These are phyloP conservation scores for Byssochlamys sp. DNA, from an alignment of 2,329 filamentous ascomycete species.

Conservation along the genomic window DNA sequence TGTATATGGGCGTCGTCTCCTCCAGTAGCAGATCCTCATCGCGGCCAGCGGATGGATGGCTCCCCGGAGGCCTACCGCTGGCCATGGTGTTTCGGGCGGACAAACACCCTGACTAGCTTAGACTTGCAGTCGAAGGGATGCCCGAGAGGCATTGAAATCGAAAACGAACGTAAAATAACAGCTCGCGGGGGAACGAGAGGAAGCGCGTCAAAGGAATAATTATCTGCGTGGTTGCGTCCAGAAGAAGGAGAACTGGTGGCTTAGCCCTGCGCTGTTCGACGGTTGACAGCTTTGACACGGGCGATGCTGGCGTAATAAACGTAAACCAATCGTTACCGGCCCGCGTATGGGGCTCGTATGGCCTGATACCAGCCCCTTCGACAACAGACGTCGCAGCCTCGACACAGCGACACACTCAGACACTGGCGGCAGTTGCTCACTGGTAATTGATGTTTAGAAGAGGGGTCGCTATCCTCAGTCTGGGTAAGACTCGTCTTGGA, in stretches of 20 bases:
- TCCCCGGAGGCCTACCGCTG: conserved; percentile 46
- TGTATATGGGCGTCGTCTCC: conserved; percentile 47
- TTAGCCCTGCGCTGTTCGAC: neutral
- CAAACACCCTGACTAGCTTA: conserved; percentile 24
- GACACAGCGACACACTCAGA: neutral
- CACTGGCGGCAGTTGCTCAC: neutral
- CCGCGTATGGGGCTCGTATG: neutral
- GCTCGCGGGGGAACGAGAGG: conserved; percentile 1
- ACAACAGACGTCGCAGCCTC: neutral
- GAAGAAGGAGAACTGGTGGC: neutral
- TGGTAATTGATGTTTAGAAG: neutral
- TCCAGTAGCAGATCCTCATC: conserved; percentile 37
- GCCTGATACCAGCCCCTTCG: neutral
- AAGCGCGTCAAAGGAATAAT: conserved; percentile 3
- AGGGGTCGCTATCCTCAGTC: neutral
- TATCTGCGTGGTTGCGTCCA: neutral
- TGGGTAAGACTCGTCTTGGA: neutral
- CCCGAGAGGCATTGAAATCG: conserved; percentile 31
- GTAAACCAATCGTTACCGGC: neutral
- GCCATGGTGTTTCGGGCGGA: conserved; percentile 33
- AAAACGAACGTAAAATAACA: conserved; percentile 4
- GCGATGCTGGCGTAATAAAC: neutral
- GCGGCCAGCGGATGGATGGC: conserved; percentile 36
- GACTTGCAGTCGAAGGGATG: conserved; percentile 12
- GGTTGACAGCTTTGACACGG: neutral